Base-by-base conservation (phyloP, 1,139 yeast genomes). In the Sugiyamaella japonica region DNA sequence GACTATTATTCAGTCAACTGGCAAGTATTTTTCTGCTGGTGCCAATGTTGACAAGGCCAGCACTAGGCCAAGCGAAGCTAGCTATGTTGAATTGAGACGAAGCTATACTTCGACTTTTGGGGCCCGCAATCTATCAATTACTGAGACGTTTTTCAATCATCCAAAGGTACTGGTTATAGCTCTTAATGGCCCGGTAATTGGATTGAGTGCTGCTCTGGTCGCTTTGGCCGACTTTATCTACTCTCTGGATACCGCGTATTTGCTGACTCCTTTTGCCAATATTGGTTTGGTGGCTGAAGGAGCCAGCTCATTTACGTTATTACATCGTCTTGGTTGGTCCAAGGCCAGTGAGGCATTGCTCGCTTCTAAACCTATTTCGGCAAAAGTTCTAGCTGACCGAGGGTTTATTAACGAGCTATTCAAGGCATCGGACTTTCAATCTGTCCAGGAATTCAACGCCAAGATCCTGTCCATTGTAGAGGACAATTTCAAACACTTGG, bases 281-380 rank as follows among this genome's bases (percentile, higher is more conserved):
- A 78, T 89, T 64, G 96, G 96, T 1, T 78, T 89, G 63, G 93
- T 87, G 3, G 82, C 89, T 57, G 97, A 89, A 71, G 96, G 96
- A 56, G 89, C 84, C 6, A 75, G 89, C 2, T 83, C 90, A 8
- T 80, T 83, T 20, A 81, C 93, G 9, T 75, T 89, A 55, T 83
- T 86, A 41, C 71, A 76, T 63, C 79, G 95, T 65, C 75, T 89
- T 58, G 96, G 96, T 1, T 76, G 85, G 75, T 83, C 89, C 59
- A 78, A 77, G 62, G 84, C 95, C 23, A 77, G 85, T 53, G 95
- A 89, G 69, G 89, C 90, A 0, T 73, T 89, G 47, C 74, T 89
- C 58, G 78, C 86, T 55, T 83, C 90, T 5, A 80, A 80, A 67
- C 90, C 89, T 23, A 79, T 89, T 51, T 63, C 70, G 1, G 89